phyloP scores from a whole-genome alignment of 2,329 filamentous ascomycete species.

The Aureobasidium sp. region DNA sequence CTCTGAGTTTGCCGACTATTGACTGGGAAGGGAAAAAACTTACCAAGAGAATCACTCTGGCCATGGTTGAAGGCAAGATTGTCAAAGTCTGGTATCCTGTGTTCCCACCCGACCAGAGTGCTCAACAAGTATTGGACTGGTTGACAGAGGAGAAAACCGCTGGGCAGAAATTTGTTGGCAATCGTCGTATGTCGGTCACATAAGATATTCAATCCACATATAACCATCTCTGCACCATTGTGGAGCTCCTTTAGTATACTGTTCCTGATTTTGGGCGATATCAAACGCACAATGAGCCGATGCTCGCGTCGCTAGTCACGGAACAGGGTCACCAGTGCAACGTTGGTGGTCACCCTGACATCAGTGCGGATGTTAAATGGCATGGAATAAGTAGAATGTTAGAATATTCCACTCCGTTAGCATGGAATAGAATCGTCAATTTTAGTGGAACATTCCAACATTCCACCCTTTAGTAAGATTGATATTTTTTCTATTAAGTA shows the following conservation, averaged over 20 bases:
- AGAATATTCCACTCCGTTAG: too few species aligned
- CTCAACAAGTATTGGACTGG: conserved; percentile 31
- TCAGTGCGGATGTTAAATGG: too few species aligned
- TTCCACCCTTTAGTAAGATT: too few species aligned
- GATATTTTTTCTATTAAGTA: too few species aligned
- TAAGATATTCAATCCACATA: neutral
- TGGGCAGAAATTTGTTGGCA: neutral
- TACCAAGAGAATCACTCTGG: conserved; percentile 33
- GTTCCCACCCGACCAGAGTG: conserved; percentile 34
- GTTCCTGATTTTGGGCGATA: too few species aligned
- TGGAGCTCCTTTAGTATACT: neutral
- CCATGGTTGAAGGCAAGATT: conserved; percentile 33
- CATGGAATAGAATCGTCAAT: too few species aligned
- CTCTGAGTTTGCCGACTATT: conserved; percentile 32
- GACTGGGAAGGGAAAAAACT: conserved; percentile 31
- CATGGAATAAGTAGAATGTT: too few species aligned
- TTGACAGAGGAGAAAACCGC: conserved; percentile 1
- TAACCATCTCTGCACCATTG: too few species aligned
- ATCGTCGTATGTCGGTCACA: neutral
- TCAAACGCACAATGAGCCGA: too few species aligned
- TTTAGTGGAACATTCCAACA: too few species aligned
- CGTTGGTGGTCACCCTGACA: neutral
- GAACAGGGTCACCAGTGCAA: neutral
- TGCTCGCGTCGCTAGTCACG: neutral
- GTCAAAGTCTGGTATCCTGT: conserved; percentile 38